These are phyloP conservation scores for Dipteronia sinensis DNA, from an alignment of 345 rosid genomes.

Conservation along the genomic window DNA sequence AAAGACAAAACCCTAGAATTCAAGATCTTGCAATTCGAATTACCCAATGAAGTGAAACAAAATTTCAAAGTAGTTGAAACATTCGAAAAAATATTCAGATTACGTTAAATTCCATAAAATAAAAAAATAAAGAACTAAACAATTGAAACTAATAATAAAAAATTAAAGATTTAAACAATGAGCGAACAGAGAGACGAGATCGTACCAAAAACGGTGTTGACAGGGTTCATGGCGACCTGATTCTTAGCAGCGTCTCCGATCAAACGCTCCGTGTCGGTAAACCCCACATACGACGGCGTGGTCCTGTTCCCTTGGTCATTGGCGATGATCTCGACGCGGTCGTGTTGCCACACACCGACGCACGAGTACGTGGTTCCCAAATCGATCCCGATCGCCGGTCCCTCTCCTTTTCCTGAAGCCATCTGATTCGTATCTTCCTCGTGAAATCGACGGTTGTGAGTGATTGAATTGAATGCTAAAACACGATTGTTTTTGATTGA, in stretches of 20 bases:
- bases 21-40: neutral
- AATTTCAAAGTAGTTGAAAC: neutral
- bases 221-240: slow-evolving; percentile 66
- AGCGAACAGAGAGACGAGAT: neutral
- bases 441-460: neutral
- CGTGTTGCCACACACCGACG: slow-evolving; percentile 67
- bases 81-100: neutral
- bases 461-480: neutral
- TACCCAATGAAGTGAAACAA: neutral
- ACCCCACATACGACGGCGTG: slow-evolving; percentile 57
- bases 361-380: slow-evolving; percentile 59
- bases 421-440: slow-evolving; percentile 8
- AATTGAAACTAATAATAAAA: neutral
- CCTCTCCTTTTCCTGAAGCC: slow-evolving; percentile 61
- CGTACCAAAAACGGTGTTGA: slow-evolving; percentile 61
- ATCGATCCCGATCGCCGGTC: slow-evolving; percentile 60
- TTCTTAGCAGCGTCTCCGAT: slow-evolving; percentile 69
- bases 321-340: slow-evolving; percentile 62
- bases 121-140: neutral
- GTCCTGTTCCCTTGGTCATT: slow-evolving; percentile 60
- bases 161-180: neutral
- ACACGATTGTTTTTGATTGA: neutral
- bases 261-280: slow-evolving; percentile 54
- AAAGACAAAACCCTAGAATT: neutral
- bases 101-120: neutral